phyloP scores from a whole-genome alignment of 257 asterid species.

The Vinca minor region DNA sequence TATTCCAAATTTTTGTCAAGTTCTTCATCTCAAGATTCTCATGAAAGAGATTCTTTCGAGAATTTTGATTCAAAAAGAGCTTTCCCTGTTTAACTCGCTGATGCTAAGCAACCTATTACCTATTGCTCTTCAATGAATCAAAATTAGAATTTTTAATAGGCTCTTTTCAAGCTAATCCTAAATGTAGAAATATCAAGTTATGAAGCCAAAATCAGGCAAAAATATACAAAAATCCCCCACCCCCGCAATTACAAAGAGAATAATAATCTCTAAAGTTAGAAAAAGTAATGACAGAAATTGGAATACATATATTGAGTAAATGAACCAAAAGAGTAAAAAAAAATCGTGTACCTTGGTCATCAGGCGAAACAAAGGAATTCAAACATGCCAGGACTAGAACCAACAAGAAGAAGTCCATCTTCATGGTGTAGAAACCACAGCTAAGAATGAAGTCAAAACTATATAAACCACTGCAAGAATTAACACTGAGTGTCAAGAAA shows the following conservation, averaged over 20 bases:
- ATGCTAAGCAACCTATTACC: not conserved
- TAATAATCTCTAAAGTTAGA: not conserved
- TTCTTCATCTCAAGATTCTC: not conserved
- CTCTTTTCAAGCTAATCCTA: not conserved
- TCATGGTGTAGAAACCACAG: conserved; percentile 7
- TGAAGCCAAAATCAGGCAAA: not conserved
- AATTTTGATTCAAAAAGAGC: not conserved
- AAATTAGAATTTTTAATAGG: not conserved
- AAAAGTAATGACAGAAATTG: not conserved
- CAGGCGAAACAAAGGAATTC: conserved; percentile 25
- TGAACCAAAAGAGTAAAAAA: not conserved
- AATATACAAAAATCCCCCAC: too few species aligned
- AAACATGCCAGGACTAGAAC: conserved; percentile 19
- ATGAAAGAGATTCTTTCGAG: not conserved
- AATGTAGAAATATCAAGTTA: not conserved
- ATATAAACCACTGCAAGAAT: not conserved
- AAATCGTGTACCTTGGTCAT: conserved; percentile 29
- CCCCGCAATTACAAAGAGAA: not conserved
- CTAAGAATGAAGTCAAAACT: conserved; percentile 12
- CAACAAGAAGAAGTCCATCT: conserved; percentile 24
- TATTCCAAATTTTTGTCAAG: not conserved
- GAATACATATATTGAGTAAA: not conserved
- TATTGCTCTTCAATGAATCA: not conserved
- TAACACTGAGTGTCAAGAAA: not conserved
- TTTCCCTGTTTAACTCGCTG: not conserved